Percentiles rank a stretch among this genome's conserved stretches.
These are phyloP conservation scores for Fraxinus velutina DNA, from an alignment of 305 asterid genomes.

Conservation along the genomic window DNA sequence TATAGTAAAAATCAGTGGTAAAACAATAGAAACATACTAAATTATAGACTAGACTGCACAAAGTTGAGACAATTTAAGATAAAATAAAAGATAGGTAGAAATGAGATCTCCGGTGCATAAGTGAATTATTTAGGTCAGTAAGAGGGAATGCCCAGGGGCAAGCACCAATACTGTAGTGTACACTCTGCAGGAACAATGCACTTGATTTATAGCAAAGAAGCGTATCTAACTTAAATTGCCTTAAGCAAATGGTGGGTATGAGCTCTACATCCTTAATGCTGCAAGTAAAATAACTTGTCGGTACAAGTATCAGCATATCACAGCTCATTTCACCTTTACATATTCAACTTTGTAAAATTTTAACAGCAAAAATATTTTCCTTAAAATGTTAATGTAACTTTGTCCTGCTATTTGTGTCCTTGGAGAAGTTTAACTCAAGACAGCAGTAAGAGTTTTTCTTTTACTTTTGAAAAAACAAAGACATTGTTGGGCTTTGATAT, in stretches of 20 bases:
- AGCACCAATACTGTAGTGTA: neutral
- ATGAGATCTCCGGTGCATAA: neutral
- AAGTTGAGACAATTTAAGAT: neutral
- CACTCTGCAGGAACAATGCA: neutral
- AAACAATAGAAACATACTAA: neutral
- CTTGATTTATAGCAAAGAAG: neutral
- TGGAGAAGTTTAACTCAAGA: neutral
- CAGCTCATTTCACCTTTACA: neutral
- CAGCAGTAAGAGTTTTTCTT: too few species aligned
- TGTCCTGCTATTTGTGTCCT: neutral
- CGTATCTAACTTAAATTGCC: neutral
- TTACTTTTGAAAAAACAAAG: neutral
- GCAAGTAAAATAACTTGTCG: neutral
- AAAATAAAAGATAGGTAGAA: neutral
- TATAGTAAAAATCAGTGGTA: neutral
- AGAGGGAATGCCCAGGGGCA: neutral
- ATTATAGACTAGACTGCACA: neutral
- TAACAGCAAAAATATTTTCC: neutral
- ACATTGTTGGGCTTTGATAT: too few species aligned
- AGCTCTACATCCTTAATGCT: neutral
- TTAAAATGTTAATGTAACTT: neutral
- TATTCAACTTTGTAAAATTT: neutral
- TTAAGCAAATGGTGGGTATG: constrained; percentile 3
- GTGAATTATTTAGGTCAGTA: neutral
- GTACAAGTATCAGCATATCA: neutral